Evolutionary conservation across 2,329 filamentous ascomycete species (phyloP).

Genomic region (Camillea tinctor): DNA sequence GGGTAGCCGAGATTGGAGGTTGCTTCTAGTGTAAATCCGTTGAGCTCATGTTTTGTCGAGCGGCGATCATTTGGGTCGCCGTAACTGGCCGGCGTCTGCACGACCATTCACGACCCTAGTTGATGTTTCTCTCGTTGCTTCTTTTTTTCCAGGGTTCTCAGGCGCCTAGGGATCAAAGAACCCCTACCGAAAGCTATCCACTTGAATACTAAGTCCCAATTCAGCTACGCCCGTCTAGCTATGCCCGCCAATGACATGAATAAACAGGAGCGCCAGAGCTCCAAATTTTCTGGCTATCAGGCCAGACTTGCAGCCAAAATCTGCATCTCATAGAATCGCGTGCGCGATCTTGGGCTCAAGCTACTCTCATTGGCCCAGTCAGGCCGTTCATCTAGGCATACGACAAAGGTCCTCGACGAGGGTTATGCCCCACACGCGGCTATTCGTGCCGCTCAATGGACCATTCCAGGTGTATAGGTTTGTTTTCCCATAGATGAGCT

Average conservation of each 20-base stretch:
- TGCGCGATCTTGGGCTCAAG: background rate
- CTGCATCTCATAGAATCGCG: conserved; percentile 1
- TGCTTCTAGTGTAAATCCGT: conserved; percentile 2
- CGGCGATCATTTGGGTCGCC: conserved; percentile 17
- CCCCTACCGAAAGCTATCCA: conserved; percentile 2
- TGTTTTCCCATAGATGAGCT: conserved; percentile 13
- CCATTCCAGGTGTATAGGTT: conserved; percentile 1
- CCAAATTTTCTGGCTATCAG: background rate
- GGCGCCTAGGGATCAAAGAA: conserved; percentile 14
- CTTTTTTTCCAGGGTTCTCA: conserved; percentile 11
- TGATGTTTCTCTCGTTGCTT: conserved; percentile 12
- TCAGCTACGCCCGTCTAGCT: background rate
- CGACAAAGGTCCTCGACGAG: conserved; percentile 3
- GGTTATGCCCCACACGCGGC: conserved; percentile 9
- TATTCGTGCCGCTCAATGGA: conserved; percentile 8
- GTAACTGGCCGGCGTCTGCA: conserved; percentile 33
- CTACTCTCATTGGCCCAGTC: background rate
- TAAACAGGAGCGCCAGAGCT: background rate
- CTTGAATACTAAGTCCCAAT: background rate
- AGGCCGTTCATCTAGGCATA: background rate
- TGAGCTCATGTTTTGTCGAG: conserved; percentile 16
- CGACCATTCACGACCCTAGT: conserved; percentile 20
- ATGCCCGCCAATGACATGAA: background rate
- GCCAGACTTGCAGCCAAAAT: conserved; percentile 1
- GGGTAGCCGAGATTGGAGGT: background rate